A percentile compares a stretch with the other conserved stretches of the same genome.
phyloP scores from a whole-genome alignment of 371 early-diverging fungal genomes.

The Syncephalastrum racemosum region DNA sequence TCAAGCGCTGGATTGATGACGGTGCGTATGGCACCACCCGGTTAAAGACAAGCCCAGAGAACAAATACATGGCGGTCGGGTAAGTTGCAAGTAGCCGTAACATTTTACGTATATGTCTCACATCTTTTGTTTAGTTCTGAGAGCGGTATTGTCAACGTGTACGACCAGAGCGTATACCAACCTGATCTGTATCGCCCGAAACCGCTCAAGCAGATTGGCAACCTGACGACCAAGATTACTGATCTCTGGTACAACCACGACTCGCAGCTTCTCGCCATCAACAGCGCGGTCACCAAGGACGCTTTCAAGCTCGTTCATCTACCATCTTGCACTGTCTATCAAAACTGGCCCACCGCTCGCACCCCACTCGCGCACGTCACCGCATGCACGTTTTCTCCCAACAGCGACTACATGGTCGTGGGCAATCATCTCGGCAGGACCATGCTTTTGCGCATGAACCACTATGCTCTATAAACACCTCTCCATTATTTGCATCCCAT shows the following conservation, averaged over 20 bases:
- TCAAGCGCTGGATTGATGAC: constrained; percentile 79
- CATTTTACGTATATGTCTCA: constrained; percentile 12
- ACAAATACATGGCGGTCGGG: constrained; percentile 82
- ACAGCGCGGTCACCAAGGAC: constrained; percentile 70
- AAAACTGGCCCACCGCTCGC: constrained; percentile 87
- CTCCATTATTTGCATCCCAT: constrained; percentile 1
- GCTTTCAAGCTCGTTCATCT: constrained; percentile 79
- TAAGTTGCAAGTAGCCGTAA: constrained; percentile 45
- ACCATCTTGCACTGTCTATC: constrained; percentile 75
- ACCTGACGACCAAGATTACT: constrained; percentile 82
- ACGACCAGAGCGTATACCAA: constrained; percentile 55
- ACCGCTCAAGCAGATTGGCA: constrained; percentile 74
- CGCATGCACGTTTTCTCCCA: constrained; percentile 79
- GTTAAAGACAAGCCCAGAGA: constrained; percentile 72
- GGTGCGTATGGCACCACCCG: constrained; percentile 75
- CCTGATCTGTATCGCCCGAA: constrained; percentile 48
- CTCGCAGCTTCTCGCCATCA: constrained; percentile 79
- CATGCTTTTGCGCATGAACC: constrained; percentile 77
- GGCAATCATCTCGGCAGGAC: constrained; percentile 89
- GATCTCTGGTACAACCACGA: constrained; percentile 79
- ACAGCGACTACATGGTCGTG: constrained; percentile 85
- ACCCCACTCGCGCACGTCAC: constrained; percentile 83
- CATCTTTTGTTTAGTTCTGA: constrained; percentile 50
- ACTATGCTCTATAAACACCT: constrained; percentile 56
- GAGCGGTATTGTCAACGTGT: constrained; percentile 85